A percentile compares a stretch with the other conserved stretches of the same genome.
Conservation (phyloP, 129 eudicot genomes). For the Pittosporum tobira region DNA sequence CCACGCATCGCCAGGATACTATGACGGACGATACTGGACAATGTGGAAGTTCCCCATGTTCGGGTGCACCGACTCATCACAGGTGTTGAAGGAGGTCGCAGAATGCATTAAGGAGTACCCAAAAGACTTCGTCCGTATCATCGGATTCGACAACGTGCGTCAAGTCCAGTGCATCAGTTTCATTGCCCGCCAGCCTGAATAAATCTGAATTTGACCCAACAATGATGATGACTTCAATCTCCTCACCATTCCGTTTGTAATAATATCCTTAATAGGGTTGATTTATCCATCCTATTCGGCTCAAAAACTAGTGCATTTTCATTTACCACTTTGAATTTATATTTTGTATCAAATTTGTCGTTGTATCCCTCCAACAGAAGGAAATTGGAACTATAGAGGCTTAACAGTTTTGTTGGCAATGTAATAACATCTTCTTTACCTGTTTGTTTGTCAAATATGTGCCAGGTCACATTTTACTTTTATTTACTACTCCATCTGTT, state of each 20-base stretch:
- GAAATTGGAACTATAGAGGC: slow-evolving; percentile 9
- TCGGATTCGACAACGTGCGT: slow-evolving; percentile 67
- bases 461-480: too few relatives aligned
- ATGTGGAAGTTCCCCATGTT: slow-evolving; percentile 87
- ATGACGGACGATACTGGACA: slow-evolving; percentile 81
- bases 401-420: background rate
- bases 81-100: slow-evolving; percentile 43
- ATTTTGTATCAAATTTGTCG: background rate
- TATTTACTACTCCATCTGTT: too few relatives aligned
- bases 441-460: slow-evolving; percentile 3
- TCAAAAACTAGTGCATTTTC: background rate
- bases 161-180: slow-evolving; percentile 68
- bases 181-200: slow-evolving; percentile 52
- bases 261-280: slow-evolving; percentile 1
- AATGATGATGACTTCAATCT: background rate
- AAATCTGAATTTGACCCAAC: slow-evolving; percentile 6
- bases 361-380: slow-evolving; percentile 1
- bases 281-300: slow-evolving; percentile 3
- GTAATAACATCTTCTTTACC: background rate
- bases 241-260: too few relatives aligned
- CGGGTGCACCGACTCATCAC: slow-evolving; percentile 59
- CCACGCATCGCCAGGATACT: slow-evolving; percentile 59
- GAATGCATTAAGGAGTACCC: slow-evolving; percentile 59
- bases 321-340: background rate
- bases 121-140: slow-evolving; percentile 39